A percentile compares a stretch with the other conserved stretches of the same genome.
Conservation (phyloP, 768 basidiomycete genomes). For the Phanerochaete carnosa region DNA sequence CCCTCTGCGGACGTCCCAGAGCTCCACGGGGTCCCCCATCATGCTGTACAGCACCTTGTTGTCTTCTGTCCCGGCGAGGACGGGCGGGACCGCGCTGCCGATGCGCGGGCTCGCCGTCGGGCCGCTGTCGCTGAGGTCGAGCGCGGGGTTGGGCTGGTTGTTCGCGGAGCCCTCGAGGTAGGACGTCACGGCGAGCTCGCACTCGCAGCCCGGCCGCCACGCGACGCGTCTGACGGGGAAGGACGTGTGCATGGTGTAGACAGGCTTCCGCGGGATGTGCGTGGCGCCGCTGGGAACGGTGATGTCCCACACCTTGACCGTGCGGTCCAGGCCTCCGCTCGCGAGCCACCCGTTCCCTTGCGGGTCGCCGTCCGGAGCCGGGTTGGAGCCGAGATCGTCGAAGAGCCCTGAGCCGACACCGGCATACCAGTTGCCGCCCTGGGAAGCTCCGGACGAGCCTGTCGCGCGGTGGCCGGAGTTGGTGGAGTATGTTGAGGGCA, state of each 20-base stretch:
- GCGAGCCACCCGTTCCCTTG: conserved; percentile 64
- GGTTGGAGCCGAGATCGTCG: conserved; percentile 17
- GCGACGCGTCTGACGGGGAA: conserved; percentile 70
- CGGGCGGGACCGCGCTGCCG: neutral
- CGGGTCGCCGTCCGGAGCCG: conserved; percentile 13
- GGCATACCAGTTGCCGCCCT: conserved; percentile 20
- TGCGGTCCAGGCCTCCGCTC: conserved; percentile 75
- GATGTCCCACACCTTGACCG: conserved; percentile 83
- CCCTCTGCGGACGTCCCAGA: conserved; percentile 82
- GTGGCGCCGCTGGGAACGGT: conserved; percentile 37
- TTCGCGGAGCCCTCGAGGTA: conserved; percentile 51
- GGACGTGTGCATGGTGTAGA: conserved; percentile 70
- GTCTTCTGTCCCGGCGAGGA: conserved; percentile 5
- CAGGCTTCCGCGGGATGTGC: conserved; percentile 60
- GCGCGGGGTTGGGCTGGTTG: conserved; percentile 14
- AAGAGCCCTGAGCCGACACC: conserved; percentile 17
- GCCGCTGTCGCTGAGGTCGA: conserved; percentile 5
- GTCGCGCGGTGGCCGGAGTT: conserved; percentile 8
- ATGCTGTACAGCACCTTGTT: conserved; percentile 13
- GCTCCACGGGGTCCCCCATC: conserved; percentile 64
- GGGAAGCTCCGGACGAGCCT: conserved; percentile 2
- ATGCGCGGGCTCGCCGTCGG: conserved; percentile 21
- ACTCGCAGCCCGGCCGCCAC: conserved; percentile 77
- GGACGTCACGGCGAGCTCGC: conserved; percentile 72
- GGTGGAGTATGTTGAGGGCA: conserved; percentile 22